Conservation (phyloP, 225 moss, liverwort and hornwort genomes). For the Thuidium tamariscinum region DNA sequence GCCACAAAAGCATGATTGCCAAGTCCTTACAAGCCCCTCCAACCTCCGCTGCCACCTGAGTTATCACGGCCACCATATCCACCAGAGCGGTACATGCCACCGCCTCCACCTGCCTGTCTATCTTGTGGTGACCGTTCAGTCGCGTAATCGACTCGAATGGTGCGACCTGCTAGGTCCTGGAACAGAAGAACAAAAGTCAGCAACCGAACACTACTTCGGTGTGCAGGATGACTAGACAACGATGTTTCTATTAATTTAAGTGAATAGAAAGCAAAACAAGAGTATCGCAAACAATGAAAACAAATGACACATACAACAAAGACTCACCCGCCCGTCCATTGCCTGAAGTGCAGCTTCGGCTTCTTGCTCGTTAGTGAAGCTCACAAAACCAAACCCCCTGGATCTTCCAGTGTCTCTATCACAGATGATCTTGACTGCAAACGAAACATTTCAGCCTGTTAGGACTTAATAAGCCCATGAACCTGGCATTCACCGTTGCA, state of each 20-base stretch:
- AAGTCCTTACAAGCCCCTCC: conserved; percentile 23
- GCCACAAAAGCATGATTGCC: neutral
- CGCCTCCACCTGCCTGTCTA: neutral
- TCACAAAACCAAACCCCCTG: conserved; percentile 74
- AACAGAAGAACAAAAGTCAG: neutral
- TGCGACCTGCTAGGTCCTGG: conserved; percentile 60
- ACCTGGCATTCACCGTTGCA: neutral
- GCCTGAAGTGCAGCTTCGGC: conserved; percentile 64
- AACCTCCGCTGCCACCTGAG: neutral
- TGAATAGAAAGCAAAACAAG: neutral
- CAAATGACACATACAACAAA: neutral
- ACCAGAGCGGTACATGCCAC: neutral
- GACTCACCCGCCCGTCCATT: conserved; percentile 59
- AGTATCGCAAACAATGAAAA: neutral
- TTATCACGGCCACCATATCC: conserved; percentile 5
- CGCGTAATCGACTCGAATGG: conserved; percentile 78
- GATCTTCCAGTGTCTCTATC: conserved; percentile 85
- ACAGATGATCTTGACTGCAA: conserved; percentile 61
- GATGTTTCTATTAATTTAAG: no score
- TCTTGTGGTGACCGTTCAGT: conserved; percentile 35
- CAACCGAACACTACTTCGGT: neutral
- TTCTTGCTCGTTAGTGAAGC: conserved; percentile 44
- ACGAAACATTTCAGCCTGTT: neutral
- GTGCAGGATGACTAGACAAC: neutral
- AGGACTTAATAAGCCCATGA: neutral